These are phyloP conservation scores for Helenozyma baotianmanensis DNA, from an alignment of 805 yeast genomes.

Conservation along the genomic window DNA sequence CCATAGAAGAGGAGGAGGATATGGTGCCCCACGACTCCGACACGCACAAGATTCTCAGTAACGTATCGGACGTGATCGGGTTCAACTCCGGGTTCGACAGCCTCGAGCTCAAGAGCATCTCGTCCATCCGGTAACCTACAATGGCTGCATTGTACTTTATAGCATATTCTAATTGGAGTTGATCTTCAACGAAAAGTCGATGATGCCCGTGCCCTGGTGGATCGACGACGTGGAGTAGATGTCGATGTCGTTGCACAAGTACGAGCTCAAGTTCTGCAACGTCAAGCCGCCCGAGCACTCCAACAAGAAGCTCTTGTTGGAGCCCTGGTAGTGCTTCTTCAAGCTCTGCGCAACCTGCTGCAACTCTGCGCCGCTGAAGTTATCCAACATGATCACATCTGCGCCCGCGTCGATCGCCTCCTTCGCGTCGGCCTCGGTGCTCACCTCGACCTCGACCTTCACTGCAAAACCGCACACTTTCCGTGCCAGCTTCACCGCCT, in stretches of 20 bases:
- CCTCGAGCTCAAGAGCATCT: constrained; percentile 30
- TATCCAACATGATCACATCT: constrained; percentile 92
- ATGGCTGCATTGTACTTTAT: neutral
- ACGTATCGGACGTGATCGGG: constrained; percentile 37
- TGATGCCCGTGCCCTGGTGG: constrained; percentile 83
- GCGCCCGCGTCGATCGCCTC: constrained; percentile 96
- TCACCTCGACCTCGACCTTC: constrained; percentile 91
- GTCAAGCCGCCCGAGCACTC: constrained; percentile 94
- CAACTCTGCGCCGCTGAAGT: constrained; percentile 66
- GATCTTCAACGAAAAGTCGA: constrained; percentile 83
- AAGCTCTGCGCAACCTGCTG: constrained; percentile 60
- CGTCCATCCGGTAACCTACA: constrained; percentile 28
- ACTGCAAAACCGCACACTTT: constrained; percentile 82
- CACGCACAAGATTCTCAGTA: constrained; percentile 23
- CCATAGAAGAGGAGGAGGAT: constrained; percentile 8
- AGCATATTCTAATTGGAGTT: constrained; percentile 5
- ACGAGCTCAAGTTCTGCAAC: constrained; percentile 57
- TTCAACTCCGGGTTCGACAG: constrained; percentile 41
- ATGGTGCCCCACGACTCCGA: constrained; percentile 16
- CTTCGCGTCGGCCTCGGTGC: constrained; percentile 75
- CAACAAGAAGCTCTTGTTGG: constrained; percentile 51
- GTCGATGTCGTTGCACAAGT: constrained; percentile 75
- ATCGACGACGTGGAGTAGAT: constrained; percentile 87
- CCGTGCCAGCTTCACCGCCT: constrained; percentile 74
- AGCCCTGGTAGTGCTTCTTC: constrained; percentile 50